These are phyloP conservation scores for Eleusine coracana DNA, from an alignment of 176 grass and related monocot genomes.

Conservation along the genomic window DNA sequence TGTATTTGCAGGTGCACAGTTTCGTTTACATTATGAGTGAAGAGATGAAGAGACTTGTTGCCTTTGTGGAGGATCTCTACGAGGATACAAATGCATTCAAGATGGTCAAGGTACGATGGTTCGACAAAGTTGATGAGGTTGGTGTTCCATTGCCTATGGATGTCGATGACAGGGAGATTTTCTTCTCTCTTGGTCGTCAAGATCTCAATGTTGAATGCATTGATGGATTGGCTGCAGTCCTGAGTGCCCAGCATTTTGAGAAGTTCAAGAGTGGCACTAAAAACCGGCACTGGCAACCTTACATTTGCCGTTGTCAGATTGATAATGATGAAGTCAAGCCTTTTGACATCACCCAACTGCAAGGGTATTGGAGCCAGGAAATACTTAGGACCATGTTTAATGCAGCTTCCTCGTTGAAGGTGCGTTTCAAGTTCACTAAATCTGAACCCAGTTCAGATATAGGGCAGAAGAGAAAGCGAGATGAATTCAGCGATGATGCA, in stretches of 20 bases:
- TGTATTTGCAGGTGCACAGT: constrained; percentile 69
- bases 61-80: constrained; percentile 94
- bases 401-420: constrained; percentile 64
- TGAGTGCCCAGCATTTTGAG: constrained; percentile 79
- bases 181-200: constrained; percentile 85
- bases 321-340: constrained; percentile 69
- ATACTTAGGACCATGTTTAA: constrained; percentile 68
- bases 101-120: constrained; percentile 87
- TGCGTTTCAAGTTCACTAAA: constrained; percentile 73
- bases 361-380: constrained; percentile 96
- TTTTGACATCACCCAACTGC: constrained; percentile 78
- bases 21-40: constrained; percentile 89
- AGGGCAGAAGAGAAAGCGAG: constrained; percentile 56
- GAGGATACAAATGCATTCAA: constrained; percentile 71
- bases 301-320: constrained; percentile 66
- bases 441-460: constrained; percentile 42
- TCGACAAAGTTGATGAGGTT: constrained; percentile 88
- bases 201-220: constrained; percentile 96
- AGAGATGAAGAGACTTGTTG: constrained; percentile 78
- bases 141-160: constrained; percentile 58
- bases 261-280: constrained; percentile 58
- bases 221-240: constrained; percentile 82
- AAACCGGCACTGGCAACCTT: constrained; percentile 58
- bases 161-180: constrained; percentile 70
- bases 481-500: constrained; percentile 5